These are phyloP conservation scores for Ogataea pini DNA, from an alignment of 805 yeast genomes.

Conservation along the genomic window DNA sequence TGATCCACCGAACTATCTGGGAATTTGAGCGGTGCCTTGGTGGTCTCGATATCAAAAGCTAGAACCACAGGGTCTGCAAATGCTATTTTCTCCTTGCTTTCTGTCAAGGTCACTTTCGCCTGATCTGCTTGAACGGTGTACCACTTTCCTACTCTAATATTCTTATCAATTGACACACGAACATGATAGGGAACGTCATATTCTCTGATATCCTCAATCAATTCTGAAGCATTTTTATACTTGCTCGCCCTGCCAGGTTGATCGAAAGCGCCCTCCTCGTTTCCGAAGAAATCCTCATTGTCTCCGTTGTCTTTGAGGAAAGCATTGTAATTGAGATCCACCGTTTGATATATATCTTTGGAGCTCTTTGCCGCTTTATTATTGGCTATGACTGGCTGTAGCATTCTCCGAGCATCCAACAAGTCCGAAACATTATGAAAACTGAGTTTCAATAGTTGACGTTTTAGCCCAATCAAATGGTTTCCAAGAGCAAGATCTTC, in stretches of 20 bases:
- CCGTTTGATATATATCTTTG: constrained; percentile 65
- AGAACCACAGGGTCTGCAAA: constrained; percentile 97
- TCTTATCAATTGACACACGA: constrained; percentile 88
- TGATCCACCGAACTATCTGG: constrained; percentile 92
- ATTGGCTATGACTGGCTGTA: constrained; percentile 68
- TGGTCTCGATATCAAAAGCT: constrained; percentile 97
- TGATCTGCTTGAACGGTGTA: constrained; percentile 71
- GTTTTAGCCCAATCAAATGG: constrained; percentile 77
- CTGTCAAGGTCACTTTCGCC: constrained; percentile 54
- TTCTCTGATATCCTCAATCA: constrained; percentile 81
- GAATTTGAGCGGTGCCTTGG: constrained; percentile 92
- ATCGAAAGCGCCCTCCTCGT: constrained; percentile 17
- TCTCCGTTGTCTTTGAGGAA: constrained; percentile 35
- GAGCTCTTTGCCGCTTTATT: constrained; percentile 64
- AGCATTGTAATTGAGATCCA: constrained; percentile 42
- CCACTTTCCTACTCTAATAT: constrained; percentile 95
- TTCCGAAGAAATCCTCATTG: constrained; percentile 27
- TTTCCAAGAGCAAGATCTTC: constrained; percentile 84
- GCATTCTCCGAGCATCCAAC: constrained; percentile 65
- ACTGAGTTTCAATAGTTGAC: constrained; percentile 62
- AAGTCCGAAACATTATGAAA: constrained; percentile 79
- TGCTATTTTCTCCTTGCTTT: constrained; percentile 73
- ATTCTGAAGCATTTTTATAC: constrained; percentile 56
- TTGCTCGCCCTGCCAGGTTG: constrained; percentile 20
- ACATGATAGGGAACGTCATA: constrained; percentile 97